A percentile compares a stretch with the other conserved stretches of the same genome.
Evolutionary conservation across 202 grass and related monocot species (phyloP).

Genomic region (Zizania palustris): DNA sequence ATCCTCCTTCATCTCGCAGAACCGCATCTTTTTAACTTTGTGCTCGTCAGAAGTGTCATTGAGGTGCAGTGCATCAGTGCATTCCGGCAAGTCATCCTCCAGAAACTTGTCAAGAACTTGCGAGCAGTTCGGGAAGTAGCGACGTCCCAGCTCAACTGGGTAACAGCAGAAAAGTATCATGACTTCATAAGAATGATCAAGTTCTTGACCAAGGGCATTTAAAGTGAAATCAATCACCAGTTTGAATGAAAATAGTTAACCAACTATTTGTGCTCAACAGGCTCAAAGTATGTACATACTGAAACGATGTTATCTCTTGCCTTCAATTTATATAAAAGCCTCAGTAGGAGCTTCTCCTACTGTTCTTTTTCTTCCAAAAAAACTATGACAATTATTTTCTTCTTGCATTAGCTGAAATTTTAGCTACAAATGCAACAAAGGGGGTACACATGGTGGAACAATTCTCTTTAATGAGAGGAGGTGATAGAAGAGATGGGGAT

Average conservation of each 20-base stretch:
- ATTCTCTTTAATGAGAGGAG: background rate
- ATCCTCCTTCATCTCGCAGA: conserved; percentile 73
- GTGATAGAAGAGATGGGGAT: background rate
- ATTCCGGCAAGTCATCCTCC: conserved; percentile 60
- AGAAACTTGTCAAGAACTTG: conserved; percentile 82
- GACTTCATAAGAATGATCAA: background rate
- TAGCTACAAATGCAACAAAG: background rate
- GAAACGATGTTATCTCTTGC: no score
- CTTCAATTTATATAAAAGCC: no score
- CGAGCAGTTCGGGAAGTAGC: conserved; percentile 86
- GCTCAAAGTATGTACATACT: background rate
- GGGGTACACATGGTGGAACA: background rate
- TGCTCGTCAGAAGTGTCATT: conserved; percentile 72
- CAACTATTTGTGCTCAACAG: background rate
- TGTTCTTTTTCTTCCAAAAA: no score
- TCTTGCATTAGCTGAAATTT: conserved; percentile 4
- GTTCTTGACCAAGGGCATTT: background rate
- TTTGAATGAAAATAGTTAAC: background rate
- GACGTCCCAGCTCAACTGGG: conserved; percentile 85
- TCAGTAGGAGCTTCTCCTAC: no score
- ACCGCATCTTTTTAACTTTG: conserved; percentile 67
- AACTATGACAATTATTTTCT: background rate
- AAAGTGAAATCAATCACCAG: background rate
- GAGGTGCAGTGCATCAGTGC: conserved; percentile 51
- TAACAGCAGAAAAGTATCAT: background rate